Percentiles rank a stretch among this genome's conserved stretches.
Evolutionary conservation across 2,329 filamentous ascomycete species (phyloP).

Genomic region (Rachicladosporium sp.): DNA sequence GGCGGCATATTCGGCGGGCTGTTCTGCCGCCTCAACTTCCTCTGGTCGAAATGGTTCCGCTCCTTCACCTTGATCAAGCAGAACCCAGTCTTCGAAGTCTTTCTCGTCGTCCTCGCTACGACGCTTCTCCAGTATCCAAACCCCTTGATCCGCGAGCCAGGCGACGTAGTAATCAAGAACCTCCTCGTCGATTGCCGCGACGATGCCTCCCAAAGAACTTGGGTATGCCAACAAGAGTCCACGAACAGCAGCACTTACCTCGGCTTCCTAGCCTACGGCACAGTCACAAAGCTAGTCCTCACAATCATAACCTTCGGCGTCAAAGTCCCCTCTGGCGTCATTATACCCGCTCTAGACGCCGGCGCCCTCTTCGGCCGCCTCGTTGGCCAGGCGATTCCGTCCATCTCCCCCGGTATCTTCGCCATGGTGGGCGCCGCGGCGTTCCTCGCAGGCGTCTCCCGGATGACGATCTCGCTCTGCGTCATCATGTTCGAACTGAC

Average conservation of each 20-base stretch:
- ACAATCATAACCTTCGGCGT: slow-evolving; percentile 48
- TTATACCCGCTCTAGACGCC: slow-evolving; percentile 47
- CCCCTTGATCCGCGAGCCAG: slow-evolving; percentile 41
- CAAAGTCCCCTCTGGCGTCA: slow-evolving; percentile 49
- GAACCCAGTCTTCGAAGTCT: slow-evolving; percentile 44
- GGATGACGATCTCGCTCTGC: slow-evolving; percentile 47
- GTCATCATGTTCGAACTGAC: slow-evolving; percentile 53
- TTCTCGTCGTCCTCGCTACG: slow-evolving; percentile 41
- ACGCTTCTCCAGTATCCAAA: slow-evolving; percentile 46
- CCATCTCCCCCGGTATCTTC: slow-evolving; percentile 46
- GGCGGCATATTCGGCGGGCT: slow-evolving; percentile 48
- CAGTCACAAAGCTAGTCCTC: slow-evolving; percentile 41
- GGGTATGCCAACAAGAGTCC: slow-evolving; percentile 41
- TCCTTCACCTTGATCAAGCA: slow-evolving; percentile 40
- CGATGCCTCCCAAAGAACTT: slow-evolving; percentile 24
- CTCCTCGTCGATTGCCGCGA: slow-evolving; percentile 43
- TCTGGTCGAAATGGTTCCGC: slow-evolving; percentile 45
- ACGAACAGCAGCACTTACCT: slow-evolving; percentile 33
- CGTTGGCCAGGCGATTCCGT: slow-evolving; percentile 32
- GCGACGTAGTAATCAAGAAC: slow-evolving; percentile 45
- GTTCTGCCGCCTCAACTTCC: slow-evolving; percentile 47
- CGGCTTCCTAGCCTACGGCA: slow-evolving; percentile 41
- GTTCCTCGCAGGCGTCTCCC: slow-evolving; percentile 45
- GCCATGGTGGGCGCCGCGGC: slow-evolving; percentile 49
- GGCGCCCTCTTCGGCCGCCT: slow-evolving; percentile 47